A percentile compares a stretch with the other conserved stretches of the same genome.
Evolutionary conservation across 2,329 filamentous ascomycete species (phyloP).

Genomic region (Fusarium staphyleae): DNA sequence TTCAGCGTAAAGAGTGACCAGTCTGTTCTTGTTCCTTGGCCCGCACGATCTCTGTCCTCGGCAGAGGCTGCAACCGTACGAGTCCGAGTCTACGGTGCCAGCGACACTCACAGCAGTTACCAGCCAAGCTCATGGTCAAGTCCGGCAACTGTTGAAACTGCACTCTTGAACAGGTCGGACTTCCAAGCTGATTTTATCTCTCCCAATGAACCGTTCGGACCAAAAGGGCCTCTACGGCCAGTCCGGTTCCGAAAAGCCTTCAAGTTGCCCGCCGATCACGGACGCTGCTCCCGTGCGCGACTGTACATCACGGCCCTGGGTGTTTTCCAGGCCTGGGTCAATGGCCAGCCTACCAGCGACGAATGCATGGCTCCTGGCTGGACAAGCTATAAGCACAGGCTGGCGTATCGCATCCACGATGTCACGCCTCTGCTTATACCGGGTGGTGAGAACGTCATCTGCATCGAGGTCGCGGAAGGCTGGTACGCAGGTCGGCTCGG

Average conservation of each 20-base stretch:
- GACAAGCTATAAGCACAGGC: conserved; percentile 56
- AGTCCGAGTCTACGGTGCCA: not conserved
- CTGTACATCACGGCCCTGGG: conserved; percentile 53
- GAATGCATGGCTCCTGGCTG: conserved; percentile 56
- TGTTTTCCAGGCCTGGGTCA: conserved; percentile 53
- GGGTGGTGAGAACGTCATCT: conserved; percentile 44
- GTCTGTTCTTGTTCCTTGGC: conserved; percentile 4
- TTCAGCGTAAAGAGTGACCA: not conserved
- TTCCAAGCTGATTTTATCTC: conserved; percentile 11
- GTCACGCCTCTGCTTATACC: conserved; percentile 48
- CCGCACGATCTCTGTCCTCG: not conserved
- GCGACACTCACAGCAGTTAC: too few relatives aligned
- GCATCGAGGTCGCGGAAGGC: conserved; percentile 53
- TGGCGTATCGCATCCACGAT: conserved; percentile 58
- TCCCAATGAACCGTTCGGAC: not conserved
- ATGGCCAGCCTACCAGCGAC: conserved; percentile 48
- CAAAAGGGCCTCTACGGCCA: conserved; percentile 6
- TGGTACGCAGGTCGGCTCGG: conserved; percentile 52
- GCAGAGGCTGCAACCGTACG: not conserved
- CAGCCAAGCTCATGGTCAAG: not conserved
- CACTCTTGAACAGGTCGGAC: not conserved
- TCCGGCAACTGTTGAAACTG: conserved; percentile 2
- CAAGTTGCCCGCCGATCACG: not conserved
- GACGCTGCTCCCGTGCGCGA: conserved; percentile 19
- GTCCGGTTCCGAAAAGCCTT: conserved; percentile 7